Evolutionary conservation across 1,139 yeast genomes (phyloP).

Genomic region (Candida sanyaensis): DNA sequence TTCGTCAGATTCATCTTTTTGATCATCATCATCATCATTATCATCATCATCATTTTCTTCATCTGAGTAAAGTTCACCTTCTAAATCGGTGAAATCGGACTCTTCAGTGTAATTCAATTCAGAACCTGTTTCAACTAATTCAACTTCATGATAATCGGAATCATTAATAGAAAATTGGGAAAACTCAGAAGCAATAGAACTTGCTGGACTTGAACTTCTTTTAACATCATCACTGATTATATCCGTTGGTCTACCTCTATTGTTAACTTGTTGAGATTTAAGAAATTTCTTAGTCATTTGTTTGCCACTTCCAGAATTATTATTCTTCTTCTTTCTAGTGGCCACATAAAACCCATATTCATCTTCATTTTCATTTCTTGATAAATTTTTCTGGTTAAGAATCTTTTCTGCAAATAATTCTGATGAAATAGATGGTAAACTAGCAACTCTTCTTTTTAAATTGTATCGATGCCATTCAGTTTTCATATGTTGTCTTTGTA

Average conservation of each 20-base stretch:
- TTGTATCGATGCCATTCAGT: conserved; percentile 96
- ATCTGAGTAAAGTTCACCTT: conserved; percentile 18
- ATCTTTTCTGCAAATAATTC: conserved; percentile 82
- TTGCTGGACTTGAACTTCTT: conserved; percentile 52
- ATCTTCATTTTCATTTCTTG: conserved; percentile 50
- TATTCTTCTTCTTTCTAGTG: conserved; percentile 25
- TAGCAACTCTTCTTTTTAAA: conserved; percentile 87
- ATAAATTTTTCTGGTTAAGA: conserved; percentile 21
- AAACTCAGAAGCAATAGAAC: conserved; percentile 55
- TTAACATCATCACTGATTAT: conserved; percentile 9
- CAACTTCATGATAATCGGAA: conserved; percentile 22
- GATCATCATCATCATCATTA: conserved; percentile 28
- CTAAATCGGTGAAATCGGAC: conserved; percentile 40
- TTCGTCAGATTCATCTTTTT: conserved; percentile 23
- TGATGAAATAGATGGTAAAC: conserved; percentile 75
- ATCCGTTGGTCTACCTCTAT: conserved; percentile 15
- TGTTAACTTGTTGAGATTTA: conserved; percentile 11
- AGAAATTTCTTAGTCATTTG: conserved; percentile 23
- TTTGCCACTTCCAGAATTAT: conserved; percentile 18
- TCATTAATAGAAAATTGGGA: conserved; percentile 72
- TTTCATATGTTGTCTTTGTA: conserved; percentile 91
- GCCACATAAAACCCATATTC: conserved; percentile 63
- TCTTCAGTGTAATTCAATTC: conserved; percentile 49
- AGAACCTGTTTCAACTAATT: conserved; percentile 47
- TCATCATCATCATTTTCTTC: conserved; percentile 14